Conservation (phyloP, 2,329 filamentous ascomycete species). For the Parasarocladium wereldwijsianum region DNA sequence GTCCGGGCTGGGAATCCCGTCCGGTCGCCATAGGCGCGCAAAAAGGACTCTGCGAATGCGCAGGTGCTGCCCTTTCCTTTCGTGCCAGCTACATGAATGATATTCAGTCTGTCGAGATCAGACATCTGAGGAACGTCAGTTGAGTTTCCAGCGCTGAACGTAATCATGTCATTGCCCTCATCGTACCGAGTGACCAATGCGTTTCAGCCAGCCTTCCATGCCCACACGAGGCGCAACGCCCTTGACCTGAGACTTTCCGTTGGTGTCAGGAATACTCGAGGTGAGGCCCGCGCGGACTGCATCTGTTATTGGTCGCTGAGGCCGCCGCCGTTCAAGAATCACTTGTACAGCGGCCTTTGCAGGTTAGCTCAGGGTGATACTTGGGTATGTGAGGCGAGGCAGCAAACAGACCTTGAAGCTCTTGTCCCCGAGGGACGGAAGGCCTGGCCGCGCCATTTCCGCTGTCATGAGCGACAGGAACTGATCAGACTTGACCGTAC, state of each 20-base stretch:
- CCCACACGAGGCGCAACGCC: constrained; percentile 2
- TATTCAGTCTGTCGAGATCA: constrained; percentile 14
- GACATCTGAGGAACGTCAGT: not conserved
- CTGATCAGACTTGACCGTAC: too few species aligned
- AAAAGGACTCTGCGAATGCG: constrained; percentile 27
- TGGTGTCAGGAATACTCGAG: constrained; percentile 1
- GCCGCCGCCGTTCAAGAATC: constrained; percentile 1
- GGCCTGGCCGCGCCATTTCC: too few species aligned
- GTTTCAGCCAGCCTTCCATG: constrained; percentile 2
- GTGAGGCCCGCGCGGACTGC: constrained; percentile 1
- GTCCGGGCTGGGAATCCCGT: constrained; percentile 14
- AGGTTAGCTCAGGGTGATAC: not conserved
- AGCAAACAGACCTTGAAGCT: constrained; percentile 3
- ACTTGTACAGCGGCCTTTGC: constrained; percentile 3
- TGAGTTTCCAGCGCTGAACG: not conserved
- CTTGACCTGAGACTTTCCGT: constrained; percentile 2
- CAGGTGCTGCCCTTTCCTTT: constrained; percentile 41
- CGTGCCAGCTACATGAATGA: constrained; percentile 36
- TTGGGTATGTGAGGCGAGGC: not conserved
- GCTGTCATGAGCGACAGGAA: too few species aligned
- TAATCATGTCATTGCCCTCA: not conserved
- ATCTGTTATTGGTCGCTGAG: constrained; percentile 1
- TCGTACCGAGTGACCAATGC: constrained; percentile 3
- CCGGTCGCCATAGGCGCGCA: constrained; percentile 15
- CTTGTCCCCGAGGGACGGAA: too few species aligned